Percentiles rank a stretch among this genome's conserved stretches.
Evolutionary conservation across 1,284 basidiomycete species (phyloP).

Genomic region (Tilletia setariae): DNA sequence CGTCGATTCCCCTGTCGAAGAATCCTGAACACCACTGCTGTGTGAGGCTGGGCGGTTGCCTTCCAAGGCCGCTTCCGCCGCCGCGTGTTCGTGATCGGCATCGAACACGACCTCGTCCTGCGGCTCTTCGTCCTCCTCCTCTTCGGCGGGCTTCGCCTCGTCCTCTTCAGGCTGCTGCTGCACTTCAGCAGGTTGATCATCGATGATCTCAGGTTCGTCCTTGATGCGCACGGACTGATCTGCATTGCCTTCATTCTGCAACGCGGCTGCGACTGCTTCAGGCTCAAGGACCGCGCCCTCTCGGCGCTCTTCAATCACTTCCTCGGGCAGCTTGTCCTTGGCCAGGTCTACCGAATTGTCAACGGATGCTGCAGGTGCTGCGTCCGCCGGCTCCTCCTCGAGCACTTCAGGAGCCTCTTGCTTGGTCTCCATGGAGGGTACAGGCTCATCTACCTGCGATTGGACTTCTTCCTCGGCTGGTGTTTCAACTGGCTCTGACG

Average conservation of each 20-base stretch:
- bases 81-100: background rate
- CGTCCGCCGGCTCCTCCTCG: background rate
- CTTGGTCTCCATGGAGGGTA: background rate
- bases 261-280: background rate
- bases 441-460: background rate
- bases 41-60: background rate
- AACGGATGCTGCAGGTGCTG: background rate
- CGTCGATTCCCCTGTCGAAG: background rate
- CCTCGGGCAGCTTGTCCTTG: no score
- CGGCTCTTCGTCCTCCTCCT: background rate
- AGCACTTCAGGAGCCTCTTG: background rate
- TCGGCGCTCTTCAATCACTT: background rate
- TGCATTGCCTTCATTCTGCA: background rate
- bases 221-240: background rate
- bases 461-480: background rate
- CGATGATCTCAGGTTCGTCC: background rate
- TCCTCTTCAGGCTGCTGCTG: background rate
- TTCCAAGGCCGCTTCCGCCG: background rate
- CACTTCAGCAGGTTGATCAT: background rate
- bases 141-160: background rate
- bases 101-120: slow-evolving; percentile 10
- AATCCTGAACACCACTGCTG: background rate
- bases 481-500: background rate
- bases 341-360: background rate
- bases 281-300: background rate